Conservation (phyloP, 306 rosid genomes). For the Fragaria nilgerrensis region DNA sequence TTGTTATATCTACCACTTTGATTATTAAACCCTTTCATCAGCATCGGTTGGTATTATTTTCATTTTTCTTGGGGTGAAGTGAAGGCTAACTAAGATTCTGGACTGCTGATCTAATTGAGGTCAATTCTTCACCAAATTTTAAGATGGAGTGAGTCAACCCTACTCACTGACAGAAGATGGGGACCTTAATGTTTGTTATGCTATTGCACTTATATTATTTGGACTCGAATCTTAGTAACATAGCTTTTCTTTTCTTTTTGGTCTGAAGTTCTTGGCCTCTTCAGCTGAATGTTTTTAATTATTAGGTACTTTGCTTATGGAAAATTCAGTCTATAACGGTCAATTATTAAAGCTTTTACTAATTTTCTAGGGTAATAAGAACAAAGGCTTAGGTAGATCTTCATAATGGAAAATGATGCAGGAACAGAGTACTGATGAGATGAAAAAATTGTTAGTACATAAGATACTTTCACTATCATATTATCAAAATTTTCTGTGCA, state of each 20-base stretch:
- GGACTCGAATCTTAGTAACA: slow-evolving; percentile 30
- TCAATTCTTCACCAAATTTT: slow-evolving; percentile 15
- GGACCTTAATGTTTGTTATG: slow-evolving; percentile 1
- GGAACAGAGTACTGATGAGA: no score
- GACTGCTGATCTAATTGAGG: not conserved
- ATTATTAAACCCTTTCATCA: not conserved
- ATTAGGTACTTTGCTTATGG: not conserved
- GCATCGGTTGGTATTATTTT: not conserved
- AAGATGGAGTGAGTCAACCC: slow-evolving; percentile 22
- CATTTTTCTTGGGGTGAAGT: slow-evolving; percentile 20
- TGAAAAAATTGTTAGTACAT: not conserved
- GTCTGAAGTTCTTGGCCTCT: slow-evolving; percentile 7
- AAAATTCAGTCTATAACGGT: not conserved
- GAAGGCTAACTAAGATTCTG: slow-evolving; percentile 31
- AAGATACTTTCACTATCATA: not conserved
- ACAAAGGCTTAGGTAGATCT: slow-evolving; percentile 7
- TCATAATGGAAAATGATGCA: not conserved
- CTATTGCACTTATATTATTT: not conserved
- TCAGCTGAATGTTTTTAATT: not conserved
- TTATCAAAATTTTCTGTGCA: not conserved
- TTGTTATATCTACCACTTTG: not conserved
- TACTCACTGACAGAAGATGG: slow-evolving; percentile 2
- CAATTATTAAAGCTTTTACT: not conserved
- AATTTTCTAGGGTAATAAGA: not conserved
- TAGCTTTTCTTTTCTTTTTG: not conserved